These are phyloP conservation scores for Scheffersomyces quercinus DNA, from an alignment of 1,139 yeast genomes.

Conservation along the genomic window DNA sequence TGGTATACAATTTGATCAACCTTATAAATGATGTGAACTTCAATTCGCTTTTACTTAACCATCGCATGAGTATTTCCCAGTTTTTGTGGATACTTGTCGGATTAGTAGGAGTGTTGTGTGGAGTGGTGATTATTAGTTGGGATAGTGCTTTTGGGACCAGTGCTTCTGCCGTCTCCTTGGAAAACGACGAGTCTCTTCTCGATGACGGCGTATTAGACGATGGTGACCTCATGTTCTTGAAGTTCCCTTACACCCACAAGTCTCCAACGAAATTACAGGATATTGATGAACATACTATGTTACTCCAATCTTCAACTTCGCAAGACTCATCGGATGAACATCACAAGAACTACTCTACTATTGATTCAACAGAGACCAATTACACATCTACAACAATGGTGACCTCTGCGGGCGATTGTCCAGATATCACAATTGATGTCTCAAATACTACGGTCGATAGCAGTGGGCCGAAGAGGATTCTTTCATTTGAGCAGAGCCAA, in stretches of 20 bases:
- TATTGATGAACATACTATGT: constrained; percentile 10
- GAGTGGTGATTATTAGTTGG: constrained; percentile 47
- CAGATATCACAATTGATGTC: not conserved
- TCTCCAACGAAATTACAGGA: not conserved
- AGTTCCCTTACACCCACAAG: constrained; percentile 8
- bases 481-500: constrained; percentile 52
- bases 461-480: constrained; percentile 21
- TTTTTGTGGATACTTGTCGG: constrained; percentile 52
- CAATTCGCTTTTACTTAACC: constrained; percentile 42
- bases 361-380: constrained; percentile 3
- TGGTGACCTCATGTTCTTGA: constrained; percentile 22
- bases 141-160: constrained; percentile 37
- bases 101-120: constrained; percentile 53
- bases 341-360: constrained; percentile 1
- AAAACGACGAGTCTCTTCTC: constrained; percentile 15
- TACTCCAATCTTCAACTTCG: not conserved
- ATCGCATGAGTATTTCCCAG: constrained; percentile 34
- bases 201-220: constrained; percentile 5
- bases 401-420: not conserved
- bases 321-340: constrained; percentile 1
- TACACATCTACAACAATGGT: not conserved
- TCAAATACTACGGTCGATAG: not conserved
- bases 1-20: constrained; percentile 75
- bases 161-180: constrained; percentile 40
- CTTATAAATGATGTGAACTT: constrained; percentile 73